Conservation (phyloP, 257 asterid species). For the Solanum piurae region DNA sequence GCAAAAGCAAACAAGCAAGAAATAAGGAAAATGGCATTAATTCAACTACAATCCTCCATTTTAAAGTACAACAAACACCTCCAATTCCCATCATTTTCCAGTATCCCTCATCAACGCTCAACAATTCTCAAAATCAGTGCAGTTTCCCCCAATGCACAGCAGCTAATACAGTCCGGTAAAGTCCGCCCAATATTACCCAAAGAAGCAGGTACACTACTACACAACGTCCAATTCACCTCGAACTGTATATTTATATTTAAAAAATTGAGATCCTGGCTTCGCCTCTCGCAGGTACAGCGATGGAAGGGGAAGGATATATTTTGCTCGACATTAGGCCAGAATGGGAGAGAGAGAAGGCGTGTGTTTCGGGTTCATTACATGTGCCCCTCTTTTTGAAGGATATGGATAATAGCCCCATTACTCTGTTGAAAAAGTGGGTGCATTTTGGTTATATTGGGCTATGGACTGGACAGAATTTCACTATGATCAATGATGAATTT, state of each 20-base stretch:
- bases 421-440: slow-evolving; percentile 85
- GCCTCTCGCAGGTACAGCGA: slow-evolving; percentile 31
- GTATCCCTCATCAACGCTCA: slow-evolving; percentile 21
- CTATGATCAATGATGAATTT: slow-evolving; percentile 58
- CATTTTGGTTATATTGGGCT: slow-evolving; percentile 87
- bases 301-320: slow-evolving; percentile 54
- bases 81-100: slow-evolving; percentile 15
- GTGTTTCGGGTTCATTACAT: slow-evolving; percentile 63
- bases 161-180: slow-evolving; percentile 68
- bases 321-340: slow-evolving; percentile 80
- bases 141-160: slow-evolving; percentile 41
- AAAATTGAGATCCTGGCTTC: neutral
- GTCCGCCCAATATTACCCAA: slow-evolving; percentile 58
- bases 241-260: neutral
- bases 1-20: neutral
- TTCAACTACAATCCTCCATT: slow-evolving; percentile 37
- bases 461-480: slow-evolving; percentile 89
- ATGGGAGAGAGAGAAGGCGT: slow-evolving; percentile 89
- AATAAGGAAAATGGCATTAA: slow-evolving; percentile 3
- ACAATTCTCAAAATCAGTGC: slow-evolving; percentile 26
- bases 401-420: slow-evolving; percentile 56
- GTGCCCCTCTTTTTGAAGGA: slow-evolving; percentile 86
- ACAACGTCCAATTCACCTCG: neutral
- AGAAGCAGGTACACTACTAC: slow-evolving; percentile 44
- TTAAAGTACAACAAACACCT: slow-evolving; percentile 13